Evolutionary conservation across 2,329 filamentous ascomycete genomes (phyloP), one percentile per base, ranked within the genome.

Genomic region (Neonectria magnoliae): DNA sequence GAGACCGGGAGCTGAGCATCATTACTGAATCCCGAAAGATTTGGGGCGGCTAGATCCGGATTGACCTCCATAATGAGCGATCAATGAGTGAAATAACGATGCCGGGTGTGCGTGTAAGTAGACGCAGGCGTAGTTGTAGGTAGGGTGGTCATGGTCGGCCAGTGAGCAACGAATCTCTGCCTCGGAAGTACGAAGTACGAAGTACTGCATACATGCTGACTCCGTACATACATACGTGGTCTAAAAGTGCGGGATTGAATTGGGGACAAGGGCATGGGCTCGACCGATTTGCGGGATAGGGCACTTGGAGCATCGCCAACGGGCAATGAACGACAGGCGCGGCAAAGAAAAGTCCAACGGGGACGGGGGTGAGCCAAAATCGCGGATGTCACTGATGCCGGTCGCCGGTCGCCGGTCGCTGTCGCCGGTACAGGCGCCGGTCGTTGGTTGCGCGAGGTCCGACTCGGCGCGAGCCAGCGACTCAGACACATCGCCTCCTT

Each of bases 271-370:
- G 33, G 60, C 57, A 64, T 69, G 65, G 57, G 27, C 57, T 62
- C 18, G 50, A 60, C 20, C 29, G 22, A 47, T 53, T 38, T 60
- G 44, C 58, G 52, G 42, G 44, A 51, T 51, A 31, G 47, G 48
- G 27, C 45, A 22, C 57, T 50, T 60, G 42, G 44, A 33, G 51
- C 29, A 44, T 31, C 31, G 50, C n/a, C 41, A 59, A 59, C 58
- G 22, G 57, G 45, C 41, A 62, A 61, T 64, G 59, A 60, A 62
- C 65, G 65, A 70, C 59, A 67, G 60, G 62, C 62, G 65, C 62
- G 62, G 54, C 52, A 66, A 56, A 54, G 44, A 52, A 45, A 57
- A 33, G 48, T 57, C 44, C 52, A 61, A 33, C 48, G 48, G 48
- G 48, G 55, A 58, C 25, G 48, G 57, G 66, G 45, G 31, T 27